phyloP scores from a whole-genome alignment of 192 early-diverging fungal genomes.

The Linnemannia elongata region DNA sequence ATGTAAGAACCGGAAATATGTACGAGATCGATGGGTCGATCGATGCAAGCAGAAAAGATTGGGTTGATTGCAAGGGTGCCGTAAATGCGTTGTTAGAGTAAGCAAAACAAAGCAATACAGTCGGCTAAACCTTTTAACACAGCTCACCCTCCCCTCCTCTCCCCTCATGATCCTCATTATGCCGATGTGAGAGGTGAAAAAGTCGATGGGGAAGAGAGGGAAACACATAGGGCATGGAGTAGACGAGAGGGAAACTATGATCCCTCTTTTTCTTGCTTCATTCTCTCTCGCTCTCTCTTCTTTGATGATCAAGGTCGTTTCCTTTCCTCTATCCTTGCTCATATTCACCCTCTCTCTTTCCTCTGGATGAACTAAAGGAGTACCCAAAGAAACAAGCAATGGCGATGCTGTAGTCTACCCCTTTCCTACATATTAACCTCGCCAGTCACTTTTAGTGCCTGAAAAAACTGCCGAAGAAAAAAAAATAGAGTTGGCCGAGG shows the following conservation, averaged over 20 bases:
- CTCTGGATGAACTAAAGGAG: not conserved
- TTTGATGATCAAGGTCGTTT: not conserved
- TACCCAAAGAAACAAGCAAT: too few relatives aligned
- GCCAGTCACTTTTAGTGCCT: not conserved
- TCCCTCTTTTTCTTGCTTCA: not conserved
- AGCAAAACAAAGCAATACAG: not conserved
- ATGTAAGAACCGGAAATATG: too few relatives aligned
- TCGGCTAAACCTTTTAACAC: constrained; percentile 7
- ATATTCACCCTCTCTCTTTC: not conserved
- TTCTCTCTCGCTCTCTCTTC: too few relatives aligned
- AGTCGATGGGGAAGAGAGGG: not conserved
- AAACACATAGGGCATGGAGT: too few relatives aligned
- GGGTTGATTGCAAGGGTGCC: too few relatives aligned
- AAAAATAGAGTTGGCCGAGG: not conserved
- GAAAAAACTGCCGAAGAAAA: not conserved
- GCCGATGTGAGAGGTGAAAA: too few relatives aligned
- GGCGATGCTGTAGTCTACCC: too few relatives aligned
- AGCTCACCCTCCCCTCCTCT: not conserved
- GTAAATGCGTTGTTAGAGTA: not conserved
- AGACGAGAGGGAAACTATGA: not conserved
- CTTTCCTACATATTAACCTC: too few relatives aligned
- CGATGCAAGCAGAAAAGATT: too few relatives aligned
- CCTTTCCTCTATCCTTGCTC: too few relatives aligned
- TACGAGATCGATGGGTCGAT: too few relatives aligned
- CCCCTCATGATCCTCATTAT: too few relatives aligned